These are phyloP conservation scores for Candida orba DNA, from an alignment of 805 yeast species.

Conservation along the genomic window DNA sequence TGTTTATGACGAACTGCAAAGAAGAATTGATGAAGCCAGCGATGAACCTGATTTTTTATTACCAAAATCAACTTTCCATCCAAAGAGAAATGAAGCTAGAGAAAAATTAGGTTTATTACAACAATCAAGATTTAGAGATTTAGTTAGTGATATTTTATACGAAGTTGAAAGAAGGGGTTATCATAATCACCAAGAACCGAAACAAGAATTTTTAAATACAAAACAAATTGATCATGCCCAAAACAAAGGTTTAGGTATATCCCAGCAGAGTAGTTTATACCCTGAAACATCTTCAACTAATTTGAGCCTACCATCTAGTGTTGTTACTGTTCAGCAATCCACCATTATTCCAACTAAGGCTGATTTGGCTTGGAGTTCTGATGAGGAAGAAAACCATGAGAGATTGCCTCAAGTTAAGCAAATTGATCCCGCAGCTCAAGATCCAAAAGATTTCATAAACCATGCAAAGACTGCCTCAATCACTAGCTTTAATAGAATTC, in stretches of 20 bases:
- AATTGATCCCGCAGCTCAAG: no score
- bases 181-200: slow-evolving; percentile 25
- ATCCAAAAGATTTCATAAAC: no score
- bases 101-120: slow-evolving; percentile 84
- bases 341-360: slow-evolving; percentile 83
- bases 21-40: slow-evolving; percentile 60
- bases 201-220: no score
- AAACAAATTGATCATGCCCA: not conserved
- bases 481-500: not conserved
- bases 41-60: slow-evolving; percentile 56
- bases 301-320: slow-evolving; percentile 7
- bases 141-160: slow-evolving; percentile 80
- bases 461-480: slow-evolving; percentile 4
- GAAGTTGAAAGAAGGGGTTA: slow-evolving; percentile 78
- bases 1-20: slow-evolving; percentile 83
- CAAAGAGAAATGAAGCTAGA: slow-evolving; percentile 92
- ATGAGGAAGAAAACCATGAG: slow-evolving; percentile 55
- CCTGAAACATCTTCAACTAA: not conserved
- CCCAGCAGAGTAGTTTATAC: not conserved
- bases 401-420: not conserved
- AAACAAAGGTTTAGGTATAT: slow-evolving; percentile 1
- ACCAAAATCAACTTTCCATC: slow-evolving; percentile 73
- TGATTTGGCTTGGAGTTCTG: slow-evolving; percentile 81
- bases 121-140: slow-evolving; percentile 74
- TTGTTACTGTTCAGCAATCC: slow-evolving; percentile 47